Evolutionary conservation across 495 filamentous ascomycete genomes (phyloP), one percentile per base, ranked within the genome.

Genomic region (Chaetomium cochliodes): DNA sequence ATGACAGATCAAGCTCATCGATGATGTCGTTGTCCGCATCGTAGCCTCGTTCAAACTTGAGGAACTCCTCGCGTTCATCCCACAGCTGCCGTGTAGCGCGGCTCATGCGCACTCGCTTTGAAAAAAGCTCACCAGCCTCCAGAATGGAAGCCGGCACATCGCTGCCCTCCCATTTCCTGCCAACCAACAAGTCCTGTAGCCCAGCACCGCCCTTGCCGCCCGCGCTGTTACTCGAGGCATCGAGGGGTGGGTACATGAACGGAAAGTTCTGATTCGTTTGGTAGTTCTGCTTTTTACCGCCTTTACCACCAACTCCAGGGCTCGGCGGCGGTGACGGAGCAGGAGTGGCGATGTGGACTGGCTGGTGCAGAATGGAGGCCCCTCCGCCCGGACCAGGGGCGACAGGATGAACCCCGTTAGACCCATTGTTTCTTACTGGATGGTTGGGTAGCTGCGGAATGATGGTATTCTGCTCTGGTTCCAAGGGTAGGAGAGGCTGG

Each of bases 241-340:
- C 92, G 16, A 96, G 77, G 2, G 94, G 93, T 3, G 94, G 96
- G 70, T 98, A 98, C 78, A 98, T 86, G 69, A 98, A 97, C 0
- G 94, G 94, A 67, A 98, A 98, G 69, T 96, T 93, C 67, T 98
- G 94, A 72, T 98, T 98, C 0, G 94, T 98, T 74, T 98, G 94
- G 73, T 98, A 98, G 64, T 98, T 98, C 67, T 98, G 96, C 71
- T 98, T 98, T 79, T 98, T 98, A 18, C 89, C 92, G 51, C 89
- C 91, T 74, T 98, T 98, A 5, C 92, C 92, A 44, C 92, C 92
- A 5, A 90, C 87, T 3, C 88, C 90, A 4, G 94, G 96, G 7
- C 92, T 96, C 13, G 94, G 94, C 1, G 94, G 94, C 26, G 94
- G 94, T 6, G 96, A 98, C n/a, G 96, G 94, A 0, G 92, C 93